Conservation (phyloP, 2,329 filamentous ascomycete genomes). For the Xylaria sp. region DNA sequence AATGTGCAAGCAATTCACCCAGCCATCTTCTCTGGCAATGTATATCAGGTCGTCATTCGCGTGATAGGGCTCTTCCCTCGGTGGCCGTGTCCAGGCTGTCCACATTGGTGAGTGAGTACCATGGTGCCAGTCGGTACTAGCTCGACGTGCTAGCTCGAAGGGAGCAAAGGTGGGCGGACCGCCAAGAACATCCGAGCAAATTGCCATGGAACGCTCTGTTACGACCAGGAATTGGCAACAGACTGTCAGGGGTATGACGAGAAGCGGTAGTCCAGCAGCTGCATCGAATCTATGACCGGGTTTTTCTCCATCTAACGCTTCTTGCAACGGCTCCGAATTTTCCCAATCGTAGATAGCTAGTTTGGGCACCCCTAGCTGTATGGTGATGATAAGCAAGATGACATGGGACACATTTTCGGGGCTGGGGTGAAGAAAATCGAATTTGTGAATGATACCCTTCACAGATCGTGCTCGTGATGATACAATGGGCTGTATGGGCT, state of each 20-base stretch:
- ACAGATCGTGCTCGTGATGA: slow-evolving; percentile 52
- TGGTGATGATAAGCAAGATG: slow-evolving; percentile 73
- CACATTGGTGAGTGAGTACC: slow-evolving; percentile 65
- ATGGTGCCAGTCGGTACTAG: slow-evolving; percentile 52
- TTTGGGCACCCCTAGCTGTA: slow-evolving; percentile 54
- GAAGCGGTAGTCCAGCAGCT: slow-evolving; percentile 64
- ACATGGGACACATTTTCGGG: slow-evolving; percentile 70
- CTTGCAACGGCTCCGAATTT: slow-evolving; percentile 52
- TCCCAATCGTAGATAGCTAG: slow-evolving; percentile 68
- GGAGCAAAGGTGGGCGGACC: slow-evolving; percentile 55
- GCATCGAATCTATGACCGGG: slow-evolving; percentile 56
- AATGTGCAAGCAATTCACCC: slow-evolving; percentile 75
- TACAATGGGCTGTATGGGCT: slow-evolving; percentile 64
- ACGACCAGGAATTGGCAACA: slow-evolving; percentile 74
- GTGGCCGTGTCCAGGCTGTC: slow-evolving; percentile 83
- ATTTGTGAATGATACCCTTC: slow-evolving; percentile 78
- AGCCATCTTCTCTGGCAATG: slow-evolving; percentile 85
- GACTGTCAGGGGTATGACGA: slow-evolving; percentile 75
- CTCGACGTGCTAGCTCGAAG: slow-evolving; percentile 49
- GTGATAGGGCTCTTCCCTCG: slow-evolving; percentile 67
- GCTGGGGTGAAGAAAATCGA: slow-evolving; percentile 82
- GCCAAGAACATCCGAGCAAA: slow-evolving; percentile 60
- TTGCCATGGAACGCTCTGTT: slow-evolving; percentile 62
- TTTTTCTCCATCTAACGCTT: slow-evolving; percentile 53
- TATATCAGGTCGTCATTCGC: slow-evolving; percentile 78